A percentile compares a stretch with the other conserved stretches of the same genome.
These are phyloP conservation scores for Naematelia encephala DNA, from an alignment of 768 basidiomycete genomes.

Conservation along the genomic window DNA sequence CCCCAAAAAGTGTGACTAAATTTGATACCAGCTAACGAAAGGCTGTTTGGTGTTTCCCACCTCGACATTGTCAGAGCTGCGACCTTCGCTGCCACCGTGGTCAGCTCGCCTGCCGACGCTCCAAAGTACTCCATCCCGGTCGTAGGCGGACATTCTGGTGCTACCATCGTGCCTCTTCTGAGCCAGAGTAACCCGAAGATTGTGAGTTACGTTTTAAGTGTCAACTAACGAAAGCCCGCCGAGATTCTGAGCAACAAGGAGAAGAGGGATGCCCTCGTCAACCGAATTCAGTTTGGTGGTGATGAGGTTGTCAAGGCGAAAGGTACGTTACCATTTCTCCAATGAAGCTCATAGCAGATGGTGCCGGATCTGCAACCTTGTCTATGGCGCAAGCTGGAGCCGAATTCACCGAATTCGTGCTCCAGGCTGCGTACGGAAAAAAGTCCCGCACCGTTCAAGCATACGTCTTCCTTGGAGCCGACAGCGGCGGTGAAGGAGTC, in stretches of 20 bases:
- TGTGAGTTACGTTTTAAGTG: conserved; percentile 15
- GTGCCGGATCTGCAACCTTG: conserved; percentile 70
- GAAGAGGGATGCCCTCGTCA: conserved; percentile 69
- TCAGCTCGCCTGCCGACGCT: conserved; percentile 53
- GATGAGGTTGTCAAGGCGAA: conserved; percentile 99
- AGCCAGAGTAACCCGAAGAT: conserved; percentile 62
- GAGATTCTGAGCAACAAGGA: conserved; percentile 63
- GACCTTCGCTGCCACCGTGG: conserved; percentile 75
- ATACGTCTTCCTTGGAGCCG: conserved; percentile 79
- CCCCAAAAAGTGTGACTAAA: conserved; percentile 58
- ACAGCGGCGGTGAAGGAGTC: conserved; percentile 65
- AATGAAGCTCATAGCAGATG: conserved; percentile 54
- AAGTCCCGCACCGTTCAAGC: conserved; percentile 70
- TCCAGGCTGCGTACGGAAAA: conserved; percentile 62
- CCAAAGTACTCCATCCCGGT: conserved; percentile 76
- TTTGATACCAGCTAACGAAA: conserved; percentile 13
- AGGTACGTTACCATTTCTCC: conserved; percentile 35
- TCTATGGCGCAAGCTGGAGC: conserved; percentile 69
- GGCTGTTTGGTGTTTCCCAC: conserved; percentile 91
- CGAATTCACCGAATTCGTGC: conserved; percentile 63
- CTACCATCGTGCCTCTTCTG: conserved; percentile 95
- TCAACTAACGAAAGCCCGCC: conserved; percentile 58
- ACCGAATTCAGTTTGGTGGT: conserved; percentile 96
- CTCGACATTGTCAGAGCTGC: conserved; percentile 96
- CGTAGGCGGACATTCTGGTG: conserved; percentile 90